Base-by-base conservation (phyloP, 2,329 filamentous ascomycete species). In the Fusarium stilboides region DNA sequence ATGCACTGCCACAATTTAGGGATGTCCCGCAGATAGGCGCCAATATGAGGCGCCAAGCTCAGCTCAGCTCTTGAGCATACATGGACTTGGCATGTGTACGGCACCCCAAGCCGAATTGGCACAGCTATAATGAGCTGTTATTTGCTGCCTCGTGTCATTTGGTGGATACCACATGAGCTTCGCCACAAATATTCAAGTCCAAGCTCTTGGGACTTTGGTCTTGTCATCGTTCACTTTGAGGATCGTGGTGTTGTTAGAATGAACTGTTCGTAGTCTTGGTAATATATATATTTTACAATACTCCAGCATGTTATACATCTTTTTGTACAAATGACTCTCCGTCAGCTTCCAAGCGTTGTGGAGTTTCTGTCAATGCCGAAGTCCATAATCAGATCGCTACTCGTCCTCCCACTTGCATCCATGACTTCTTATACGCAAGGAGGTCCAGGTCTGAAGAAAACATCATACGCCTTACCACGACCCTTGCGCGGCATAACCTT, bases 151-250 rank as follows among this genome's bases (percentile, higher is more conserved):
- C 57, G 67, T 72, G 61, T 57, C 33, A 54, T 28, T 52, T 43
- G 47, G 70, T 73, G 69, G 71, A 64, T 60, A 55, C 50, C 26
- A 50, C 31, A 20, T 8, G 45, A 56, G 69, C 72, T 69, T 68
- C 66, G 70, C 66, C 67, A 71, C 70, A 54, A 42, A 62, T 20
- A 26, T 44, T 19, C 31, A 51, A 45, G 61, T n/a, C 43, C 50
- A 51, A 55, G 65, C 57, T 64, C 52, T 57, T 53, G 52, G 45
- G 24, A 17, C 26, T 43, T 43, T 58, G 55, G 47, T 28, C 33
- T 39, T 43, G 10, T 45, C 43, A 37, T 68, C 53, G 54, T 57
- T 22, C 52, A 34, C 24, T 26, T 40, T 6, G 33, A 44, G 36
- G 33, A 31, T 43, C 22, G 28, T 13, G 28, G 28, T 31, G 28